Conservation (phyloP, 495 filamentous ascomycete species). For the Polyplosphaeria fusca region DNA sequence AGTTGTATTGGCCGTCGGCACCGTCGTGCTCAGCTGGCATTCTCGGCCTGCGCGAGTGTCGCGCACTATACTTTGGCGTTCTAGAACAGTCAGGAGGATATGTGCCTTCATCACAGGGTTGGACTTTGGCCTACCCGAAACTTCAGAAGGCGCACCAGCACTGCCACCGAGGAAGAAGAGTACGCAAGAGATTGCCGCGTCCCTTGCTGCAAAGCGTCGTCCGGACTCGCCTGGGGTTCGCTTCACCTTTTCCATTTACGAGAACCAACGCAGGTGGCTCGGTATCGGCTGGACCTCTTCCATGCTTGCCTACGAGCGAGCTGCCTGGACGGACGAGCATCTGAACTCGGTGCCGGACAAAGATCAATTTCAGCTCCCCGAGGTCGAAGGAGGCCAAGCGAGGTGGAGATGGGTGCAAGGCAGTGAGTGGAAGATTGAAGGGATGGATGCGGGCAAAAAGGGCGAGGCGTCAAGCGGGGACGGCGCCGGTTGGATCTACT, state of each 20-base stretch:
- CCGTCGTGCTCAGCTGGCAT: slow-evolving; percentile 84
- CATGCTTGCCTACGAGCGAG: slow-evolving; percentile 81
- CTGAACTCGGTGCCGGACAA: slow-evolving; percentile 73
- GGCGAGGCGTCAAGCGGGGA: slow-evolving; percentile 46
- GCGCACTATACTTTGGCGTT: slow-evolving; percentile 88
- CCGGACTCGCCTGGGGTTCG: slow-evolving; percentile 70
- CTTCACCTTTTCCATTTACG: slow-evolving; percentile 93
- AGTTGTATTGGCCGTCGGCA: slow-evolving; percentile 74
- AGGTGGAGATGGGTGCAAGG: slow-evolving; percentile 86
- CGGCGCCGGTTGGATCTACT: slow-evolving; percentile 89
- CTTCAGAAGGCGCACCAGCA: slow-evolving; percentile 17
- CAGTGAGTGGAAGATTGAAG: slow-evolving; percentile 85
- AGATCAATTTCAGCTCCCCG: slow-evolving; percentile 80
- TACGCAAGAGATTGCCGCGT: slow-evolving; percentile 36
- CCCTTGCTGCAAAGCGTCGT: slow-evolving; percentile 45
- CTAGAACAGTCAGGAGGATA: slow-evolving; percentile 63
- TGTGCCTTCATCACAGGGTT: slow-evolving; percentile 74
- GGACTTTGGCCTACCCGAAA: slow-evolving; percentile 52
- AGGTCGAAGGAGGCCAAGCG: slow-evolving; percentile 75
- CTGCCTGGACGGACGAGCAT: slow-evolving; percentile 94
- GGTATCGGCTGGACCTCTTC: slow-evolving; percentile 93
- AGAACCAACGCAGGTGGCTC: slow-evolving; percentile 95
- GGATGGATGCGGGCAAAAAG: slow-evolving; percentile 51
- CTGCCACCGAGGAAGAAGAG: slow-evolving; percentile 32
- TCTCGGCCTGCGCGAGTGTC: slow-evolving; percentile 81